Evolutionary conservation across 2,329 filamentous ascomycete species (phyloP), one percentile per base, ranked within the genome.

Genomic region (Scleromitrula shiraiana): DNA sequence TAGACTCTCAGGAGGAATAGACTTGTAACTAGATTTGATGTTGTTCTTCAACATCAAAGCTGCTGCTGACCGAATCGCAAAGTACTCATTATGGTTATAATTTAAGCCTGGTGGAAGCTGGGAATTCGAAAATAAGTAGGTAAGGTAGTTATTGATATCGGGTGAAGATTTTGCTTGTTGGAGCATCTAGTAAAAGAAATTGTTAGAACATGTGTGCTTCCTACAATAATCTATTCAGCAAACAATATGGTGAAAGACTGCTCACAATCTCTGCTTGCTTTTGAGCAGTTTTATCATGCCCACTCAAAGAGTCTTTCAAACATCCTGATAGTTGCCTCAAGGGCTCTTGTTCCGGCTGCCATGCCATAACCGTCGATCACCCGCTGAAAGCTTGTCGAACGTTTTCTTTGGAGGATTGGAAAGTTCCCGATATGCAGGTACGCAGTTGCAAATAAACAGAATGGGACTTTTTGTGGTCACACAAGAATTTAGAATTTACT

Each of bases 21-120:
- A 73, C 64, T 85, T 85, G 72, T 86, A 91, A 35, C 80, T 75
- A 40, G 78, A 70, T 63, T 80, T 84, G 65, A 97, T 78, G 64
- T 94, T 89, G 68, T 96, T 97, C 72, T 97, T 98, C 56, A 98
- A 76, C 80, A 96, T 93, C 62, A 97, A 82, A 48, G 87, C 90
- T 22, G 91, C 90, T 9, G 91, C 86, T 52, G 87, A 86, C 55
- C 93, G 84, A 52, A 95, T 83, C 42, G 88, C 71, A 65, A 85
- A 78, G 70, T 88, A 83, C 64, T 86, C 73, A 55, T 75, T 63
- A 56, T 72, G 62, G 44, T 74, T 77, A 58, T 78, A 77, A 57
- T 72, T 71, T 63, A 86, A 71, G 54, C 73, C 80, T 49, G 72
- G 68, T 39, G 85, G 79, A 42, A 75, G 71, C 54, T 81, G 75